These are phyloP conservation scores for Trichoderma gamsii DNA, from an alignment of 495 filamentous ascomycete species.

Conservation along the genomic window DNA sequence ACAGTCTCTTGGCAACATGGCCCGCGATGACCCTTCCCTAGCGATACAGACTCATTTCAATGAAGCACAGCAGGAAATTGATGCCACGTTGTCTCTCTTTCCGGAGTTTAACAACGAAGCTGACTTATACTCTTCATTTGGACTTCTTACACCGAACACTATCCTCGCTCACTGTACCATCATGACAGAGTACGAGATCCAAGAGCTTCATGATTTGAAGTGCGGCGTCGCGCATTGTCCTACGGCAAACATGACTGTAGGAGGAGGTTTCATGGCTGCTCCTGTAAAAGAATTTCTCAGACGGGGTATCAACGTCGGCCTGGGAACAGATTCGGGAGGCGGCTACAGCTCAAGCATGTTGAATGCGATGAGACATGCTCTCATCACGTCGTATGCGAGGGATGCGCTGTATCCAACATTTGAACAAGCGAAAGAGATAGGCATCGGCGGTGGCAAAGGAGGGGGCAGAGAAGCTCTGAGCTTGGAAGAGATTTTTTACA, in stretches of 20 bases:
- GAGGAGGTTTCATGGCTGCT: constrained; percentile 55
- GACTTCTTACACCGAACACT: constrained; percentile 47
- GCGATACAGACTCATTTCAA: constrained; percentile 63
- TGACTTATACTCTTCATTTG: constrained; percentile 49
- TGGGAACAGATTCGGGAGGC: constrained; percentile 64
- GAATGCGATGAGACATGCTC: constrained; percentile 53
- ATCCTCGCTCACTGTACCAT: constrained; percentile 62
- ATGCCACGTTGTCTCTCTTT: constrained; percentile 45
- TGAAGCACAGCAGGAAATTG: constrained; percentile 52
- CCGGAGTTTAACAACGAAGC: constrained; percentile 48
- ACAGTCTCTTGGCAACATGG: constrained; percentile 46
- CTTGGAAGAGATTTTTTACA: constrained; percentile 50
- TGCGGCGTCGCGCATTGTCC: constrained; percentile 62
- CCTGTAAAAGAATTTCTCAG: constrained; percentile 52
- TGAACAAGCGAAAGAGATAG: constrained; percentile 37
- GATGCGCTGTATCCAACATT: constrained; percentile 34
- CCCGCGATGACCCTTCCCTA: constrained; percentile 42
- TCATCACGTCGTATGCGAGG: constrained; percentile 54
- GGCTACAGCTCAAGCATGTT: constrained; percentile 55
- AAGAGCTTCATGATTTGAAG: constrained; percentile 36
- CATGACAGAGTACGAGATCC: constrained; percentile 50
- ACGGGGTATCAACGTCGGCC: constrained; percentile 55
- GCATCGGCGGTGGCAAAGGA: constrained; percentile 3
- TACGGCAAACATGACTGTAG: constrained; percentile 56
- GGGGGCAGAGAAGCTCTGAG: constrained; percentile 26